Conservation (phyloP, 2,329 filamentous ascomycete genomes). For the Phaeosphaeria sp. region DNA sequence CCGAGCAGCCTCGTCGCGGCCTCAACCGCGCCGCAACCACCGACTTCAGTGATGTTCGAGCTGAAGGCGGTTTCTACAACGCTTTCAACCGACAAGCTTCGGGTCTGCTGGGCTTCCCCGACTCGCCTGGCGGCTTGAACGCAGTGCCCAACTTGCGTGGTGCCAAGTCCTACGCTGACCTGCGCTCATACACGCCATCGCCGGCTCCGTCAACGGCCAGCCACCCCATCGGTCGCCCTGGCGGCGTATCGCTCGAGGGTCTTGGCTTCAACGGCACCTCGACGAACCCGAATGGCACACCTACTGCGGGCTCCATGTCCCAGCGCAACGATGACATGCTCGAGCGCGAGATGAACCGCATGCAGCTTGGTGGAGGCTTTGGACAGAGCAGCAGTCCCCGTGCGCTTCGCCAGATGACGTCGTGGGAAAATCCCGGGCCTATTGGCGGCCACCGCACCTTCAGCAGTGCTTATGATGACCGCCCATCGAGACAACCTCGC, state of each 20-base stretch:
- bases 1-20: constrained; percentile 80
- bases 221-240: constrained; percentile 73
- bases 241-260: constrained; percentile 57
- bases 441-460: constrained; percentile 71
- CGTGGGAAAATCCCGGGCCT: constrained; percentile 65
- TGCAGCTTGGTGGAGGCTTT: constrained; percentile 62
- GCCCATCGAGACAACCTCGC: constrained; percentile 67
- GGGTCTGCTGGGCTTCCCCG: constrained; percentile 79
- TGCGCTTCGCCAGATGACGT: constrained; percentile 65
- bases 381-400: constrained; percentile 61
- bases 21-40: constrained; percentile 96
- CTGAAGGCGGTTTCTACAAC: constrained; percentile 75
- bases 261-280: constrained; percentile 62
- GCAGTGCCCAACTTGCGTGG: constrained; percentile 82
- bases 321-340: constrained; percentile 65
- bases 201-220: constrained; percentile 88
- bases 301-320: constrained; percentile 59
- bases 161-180: constrained; percentile 94
- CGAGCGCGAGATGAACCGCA: constrained; percentile 67
- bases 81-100: constrained; percentile 81
- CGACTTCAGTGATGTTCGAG: constrained; percentile 86
- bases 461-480: constrained; percentile 64
- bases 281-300: constrained; percentile 71
- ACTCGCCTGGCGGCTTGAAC: constrained; percentile 71
- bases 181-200: constrained; percentile 93